phyloP scores from a whole-genome alignment of 192 early-diverging fungal species.

The Spizellomyces punctatus region DNA sequence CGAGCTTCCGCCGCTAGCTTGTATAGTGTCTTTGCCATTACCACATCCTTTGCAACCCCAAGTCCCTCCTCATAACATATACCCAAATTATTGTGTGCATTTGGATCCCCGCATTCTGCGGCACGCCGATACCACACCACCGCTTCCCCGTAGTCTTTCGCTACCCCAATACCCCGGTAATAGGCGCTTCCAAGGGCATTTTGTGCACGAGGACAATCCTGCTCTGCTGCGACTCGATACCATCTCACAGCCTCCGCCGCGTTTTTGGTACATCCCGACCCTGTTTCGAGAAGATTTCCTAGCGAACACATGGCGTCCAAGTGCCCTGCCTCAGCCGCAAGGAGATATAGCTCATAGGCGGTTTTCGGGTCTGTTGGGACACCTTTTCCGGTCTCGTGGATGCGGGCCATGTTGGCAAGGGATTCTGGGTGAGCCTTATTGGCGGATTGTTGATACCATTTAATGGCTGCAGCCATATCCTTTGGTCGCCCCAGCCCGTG shows the following conservation, averaged over 20 bases:
- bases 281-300: conserved; percentile 47
- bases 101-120: conserved; percentile 45
- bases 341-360: conserved; percentile 39
- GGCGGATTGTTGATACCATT: conserved; percentile 44
- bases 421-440: conserved; percentile 41
- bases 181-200: conserved; percentile 49
- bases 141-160: conserved; percentile 45
- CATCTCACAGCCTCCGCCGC: conserved; percentile 38
- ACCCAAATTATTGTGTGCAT: conserved; percentile 56
- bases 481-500: conserved; percentile 51
- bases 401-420: conserved; percentile 44
- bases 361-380: conserved; percentile 28
- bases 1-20: conserved; percentile 45
- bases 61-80: conserved; percentile 59
- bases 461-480: conserved; percentile 46
- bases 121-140: conserved; percentile 46
- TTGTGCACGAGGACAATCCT: conserved; percentile 40
- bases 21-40: conserved; percentile 50
- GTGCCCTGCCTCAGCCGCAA: conserved; percentile 45
- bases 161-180: conserved; percentile 50
- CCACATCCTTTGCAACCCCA: conserved; percentile 53
- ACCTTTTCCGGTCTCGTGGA: conserved; percentile 50
- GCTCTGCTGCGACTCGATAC: conserved; percentile 40
- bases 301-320: conserved; percentile 41
- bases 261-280: conserved; percentile 35